Base-by-base conservation (phyloP, 1,139 yeast genomes). In the Saccharomycopsis phalli region DNA sequence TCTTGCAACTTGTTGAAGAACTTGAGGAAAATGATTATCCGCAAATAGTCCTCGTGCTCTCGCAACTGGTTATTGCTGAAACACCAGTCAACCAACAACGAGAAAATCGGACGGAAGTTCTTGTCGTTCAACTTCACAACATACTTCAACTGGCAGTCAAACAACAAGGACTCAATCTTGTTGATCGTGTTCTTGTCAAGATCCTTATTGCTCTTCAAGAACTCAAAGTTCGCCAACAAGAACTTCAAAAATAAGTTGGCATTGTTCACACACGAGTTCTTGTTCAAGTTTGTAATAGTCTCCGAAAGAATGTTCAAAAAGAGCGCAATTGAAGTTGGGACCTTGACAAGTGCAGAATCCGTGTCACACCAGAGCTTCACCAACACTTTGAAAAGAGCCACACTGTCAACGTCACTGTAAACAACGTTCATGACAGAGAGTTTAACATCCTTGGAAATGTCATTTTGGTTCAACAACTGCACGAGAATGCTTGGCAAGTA, bases 121-220 rank as follows among this genome's bases (percentile, higher is more conserved):
- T 86, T 86, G 59, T 91, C 98, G 56, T 91, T 91, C 60, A 93
- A 71, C 59, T 91, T 88, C 80, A 91, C 71, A 20, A 91, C 94
- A 51, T 77, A 79, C 26, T 68, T 67, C 49, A 88, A 74, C 32
- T 86, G 91, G 58, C 88, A 74, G 36, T 71, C 65, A 53, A 82
- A 81, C 57, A 81, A 74, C 14, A 82, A 71, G 26, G 84, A 70
- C 57, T 88, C 97, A 47, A 88, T 74, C 52, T 94, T 74, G 57
- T 82, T 79, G 47, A 82, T 66, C 5, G 94, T 80, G 55, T 86
- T 86, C 47, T 64, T 70, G 53, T 80, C 88, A 58, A 79, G 78
- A 25, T 61, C 62, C 33, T 72, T 68, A 53, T 71, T 41, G 13
- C 14, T 27, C 18, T 30, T 31, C n/a, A 44, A 19, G 26, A 44